A percentile compares a stretch with the other conserved stretches of the same genome.
Conservation (phyloP, 2,329 filamentous ascomycete genomes). For the Ophiostoma montium region DNA sequence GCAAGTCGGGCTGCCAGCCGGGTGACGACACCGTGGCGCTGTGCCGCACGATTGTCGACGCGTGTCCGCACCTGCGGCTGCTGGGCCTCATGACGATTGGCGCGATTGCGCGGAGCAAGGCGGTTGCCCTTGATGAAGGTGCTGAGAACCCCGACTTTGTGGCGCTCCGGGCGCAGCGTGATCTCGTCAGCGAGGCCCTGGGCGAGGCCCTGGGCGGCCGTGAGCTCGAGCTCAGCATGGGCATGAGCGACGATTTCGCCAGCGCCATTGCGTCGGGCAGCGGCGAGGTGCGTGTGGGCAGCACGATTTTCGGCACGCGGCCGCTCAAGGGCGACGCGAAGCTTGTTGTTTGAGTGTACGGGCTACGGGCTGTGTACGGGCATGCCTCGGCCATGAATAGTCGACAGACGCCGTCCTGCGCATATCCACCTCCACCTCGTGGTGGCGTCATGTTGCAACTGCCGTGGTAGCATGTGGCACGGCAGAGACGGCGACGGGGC, state of each 20-base stretch:
- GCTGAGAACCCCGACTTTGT: conserved; percentile 85
- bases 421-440: no score
- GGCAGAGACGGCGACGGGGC: no score
- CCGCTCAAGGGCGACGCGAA: conserved; percentile 68
- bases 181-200: conserved; percentile 41
- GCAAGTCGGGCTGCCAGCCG: conserved; percentile 71
- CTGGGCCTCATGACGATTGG: conserved; percentile 95
- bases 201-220: conserved; percentile 37
- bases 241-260: conserved; percentile 96
- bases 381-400: no score
- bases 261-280: conserved; percentile 73
- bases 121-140: conserved; percentile 56
- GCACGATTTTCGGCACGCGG: conserved; percentile 80
- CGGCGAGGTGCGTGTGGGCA: conserved; percentile 80
- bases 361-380: no score
- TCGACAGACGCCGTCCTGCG: no score
- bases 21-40: conserved; percentile 45
- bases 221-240: conserved; percentile 88
- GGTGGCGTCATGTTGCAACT: no score
- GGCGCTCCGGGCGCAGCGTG: conserved; percentile 51
- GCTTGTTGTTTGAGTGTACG: conserved; percentile 32
- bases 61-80: conserved; percentile 60
- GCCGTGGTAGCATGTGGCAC: no score
- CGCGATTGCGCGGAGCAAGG: conserved; percentile 73
- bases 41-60: conserved; percentile 53